Percentiles rank a stretch among this genome's conserved stretches.
phyloP scores from a whole-genome alignment of 1,284 basidiomycete genomes.

The Kwoniella shivajii region DNA sequence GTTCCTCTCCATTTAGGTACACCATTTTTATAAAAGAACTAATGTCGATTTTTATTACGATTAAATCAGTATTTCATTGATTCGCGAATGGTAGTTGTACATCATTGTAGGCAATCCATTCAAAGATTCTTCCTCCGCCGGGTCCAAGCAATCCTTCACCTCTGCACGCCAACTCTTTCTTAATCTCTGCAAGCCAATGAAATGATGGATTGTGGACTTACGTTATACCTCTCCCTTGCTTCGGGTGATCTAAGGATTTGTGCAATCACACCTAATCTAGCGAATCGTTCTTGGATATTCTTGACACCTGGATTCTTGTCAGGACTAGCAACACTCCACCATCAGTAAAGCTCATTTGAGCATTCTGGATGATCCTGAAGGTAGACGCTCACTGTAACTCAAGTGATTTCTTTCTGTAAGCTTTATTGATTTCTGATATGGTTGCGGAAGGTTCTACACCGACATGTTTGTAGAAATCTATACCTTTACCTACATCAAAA shows the following conservation, averaged over 20 bases:
- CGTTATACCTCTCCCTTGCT: conserved; percentile 71
- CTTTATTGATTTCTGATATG: conserved; percentile 74
- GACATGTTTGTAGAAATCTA: conserved; percentile 86
- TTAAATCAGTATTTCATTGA: too few species aligned
- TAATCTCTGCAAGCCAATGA: not conserved
- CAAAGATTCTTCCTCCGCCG: too few species aligned
- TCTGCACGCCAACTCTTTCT: too few species aligned
- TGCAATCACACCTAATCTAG: conserved; percentile 80
- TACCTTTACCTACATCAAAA: conserved; percentile 66
- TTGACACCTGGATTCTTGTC: conserved; percentile 88
- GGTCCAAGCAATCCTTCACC: too few species aligned
- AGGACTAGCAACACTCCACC: conserved; percentile 64
- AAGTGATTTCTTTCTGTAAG: conserved; percentile 86
- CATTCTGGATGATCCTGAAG: not conserved
- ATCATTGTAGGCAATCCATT: too few species aligned
- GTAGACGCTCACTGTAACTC: conserved; percentile 70
- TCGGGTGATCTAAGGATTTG: conserved; percentile 76
- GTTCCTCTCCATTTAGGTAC: conserved; percentile 54
- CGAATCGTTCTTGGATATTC: conserved; percentile 79
- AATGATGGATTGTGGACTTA: conserved; percentile 26
- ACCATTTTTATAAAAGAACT: conserved; percentile 56
- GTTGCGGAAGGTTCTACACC: conserved; percentile 70
- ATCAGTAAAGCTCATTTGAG: not conserved
- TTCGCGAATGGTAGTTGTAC: too few species aligned
- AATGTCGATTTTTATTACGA: too few species aligned